phyloP scores from a whole-genome alignment of 805 yeast genomes.

The Wickerhamomyces hampshirensis region DNA sequence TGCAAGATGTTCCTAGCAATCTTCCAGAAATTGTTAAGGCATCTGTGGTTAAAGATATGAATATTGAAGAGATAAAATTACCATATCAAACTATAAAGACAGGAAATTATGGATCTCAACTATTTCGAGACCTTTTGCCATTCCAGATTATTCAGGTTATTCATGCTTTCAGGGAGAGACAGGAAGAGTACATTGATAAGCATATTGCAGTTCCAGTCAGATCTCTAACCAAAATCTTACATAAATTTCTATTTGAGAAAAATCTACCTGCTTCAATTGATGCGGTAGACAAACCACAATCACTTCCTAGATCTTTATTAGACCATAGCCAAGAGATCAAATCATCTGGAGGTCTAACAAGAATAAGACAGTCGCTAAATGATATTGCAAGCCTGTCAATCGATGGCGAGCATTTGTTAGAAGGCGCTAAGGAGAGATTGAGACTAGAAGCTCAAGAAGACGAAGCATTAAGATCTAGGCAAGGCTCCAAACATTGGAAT shows the following conservation, averaged over 20 bases:
- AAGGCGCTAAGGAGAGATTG: conserved; percentile 42
- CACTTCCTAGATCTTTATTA: conserved; percentile 52
- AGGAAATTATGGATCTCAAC: conserved; percentile 22
- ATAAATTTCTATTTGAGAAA: conserved; percentile 39
- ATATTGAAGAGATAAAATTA: conserved; percentile 31
- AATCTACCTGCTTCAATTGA: conserved; percentile 63
- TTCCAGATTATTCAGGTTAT: conserved; percentile 59
- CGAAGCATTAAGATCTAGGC: conserved; percentile 39
- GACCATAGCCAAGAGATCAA: conserved; percentile 51
- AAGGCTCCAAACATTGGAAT: conserved; percentile 54
- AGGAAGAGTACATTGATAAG: conserved; percentile 43
- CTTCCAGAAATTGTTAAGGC: conserved; percentile 43
- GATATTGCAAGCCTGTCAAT: conserved; percentile 42
- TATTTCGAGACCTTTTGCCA: conserved; percentile 68
- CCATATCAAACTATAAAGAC: conserved; percentile 25
- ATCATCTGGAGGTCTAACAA: conserved; percentile 45
- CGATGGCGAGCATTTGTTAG: conserved; percentile 38
- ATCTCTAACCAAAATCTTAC: conserved; percentile 40
- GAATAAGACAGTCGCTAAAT: conserved; percentile 35
- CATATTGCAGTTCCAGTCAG: conserved; percentile 45
- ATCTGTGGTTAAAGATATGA: conserved; percentile 49
- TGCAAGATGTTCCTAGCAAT: conserved; percentile 56
- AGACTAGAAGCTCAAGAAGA: conserved; percentile 53
- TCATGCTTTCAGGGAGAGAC: conserved; percentile 63
- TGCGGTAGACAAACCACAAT: conserved; percentile 47